A percentile compares a stretch with the other conserved stretches of the same genome.
phyloP scores from a whole-genome alignment of 2,329 filamentous ascomycete species.

The Arthroderma sp. region DNA sequence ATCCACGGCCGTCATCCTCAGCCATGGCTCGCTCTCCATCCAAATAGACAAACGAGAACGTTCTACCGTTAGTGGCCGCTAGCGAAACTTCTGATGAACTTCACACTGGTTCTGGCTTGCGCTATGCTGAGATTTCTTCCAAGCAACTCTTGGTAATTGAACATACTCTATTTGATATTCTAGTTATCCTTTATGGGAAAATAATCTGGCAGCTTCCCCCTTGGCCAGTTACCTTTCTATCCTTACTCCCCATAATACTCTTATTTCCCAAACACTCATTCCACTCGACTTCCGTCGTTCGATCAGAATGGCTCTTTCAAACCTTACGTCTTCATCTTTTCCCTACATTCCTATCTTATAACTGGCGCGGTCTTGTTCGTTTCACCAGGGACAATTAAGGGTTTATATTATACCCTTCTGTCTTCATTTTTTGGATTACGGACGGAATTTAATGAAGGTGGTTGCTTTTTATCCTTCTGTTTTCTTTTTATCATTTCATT shows the following conservation, averaged over 20 bases:
- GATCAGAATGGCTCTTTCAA: not conserved
- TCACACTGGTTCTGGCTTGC: too few relatives aligned
- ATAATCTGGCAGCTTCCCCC: not conserved
- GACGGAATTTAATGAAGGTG: not conserved
- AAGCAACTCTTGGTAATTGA: too few relatives aligned
- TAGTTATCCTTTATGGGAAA: too few relatives aligned
- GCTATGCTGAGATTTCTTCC: too few relatives aligned
- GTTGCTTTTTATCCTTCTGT: not conserved
- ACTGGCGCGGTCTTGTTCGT: not conserved
- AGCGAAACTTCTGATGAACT: too few relatives aligned
- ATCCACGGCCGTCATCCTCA: conserved; percentile 23
- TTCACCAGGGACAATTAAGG: not conserved
- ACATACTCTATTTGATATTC: too few relatives aligned
- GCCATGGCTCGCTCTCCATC: conserved; percentile 22
- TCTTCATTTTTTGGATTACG: not conserved
- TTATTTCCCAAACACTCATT: not conserved
- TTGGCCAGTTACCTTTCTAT: not conserved
- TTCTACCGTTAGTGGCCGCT: not conserved
- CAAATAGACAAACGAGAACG: not conserved
- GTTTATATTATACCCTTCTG: not conserved
- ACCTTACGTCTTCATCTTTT: too few relatives aligned
- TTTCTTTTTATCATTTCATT: not conserved
- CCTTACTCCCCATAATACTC: not conserved
- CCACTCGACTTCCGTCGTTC: not conserved
- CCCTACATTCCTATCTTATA: not conserved